A percentile compares a stretch with the other conserved stretches of the same genome.
Conservation (phyloP, 1,284 basidiomycete species). For the Baeospora myosura region DNA sequence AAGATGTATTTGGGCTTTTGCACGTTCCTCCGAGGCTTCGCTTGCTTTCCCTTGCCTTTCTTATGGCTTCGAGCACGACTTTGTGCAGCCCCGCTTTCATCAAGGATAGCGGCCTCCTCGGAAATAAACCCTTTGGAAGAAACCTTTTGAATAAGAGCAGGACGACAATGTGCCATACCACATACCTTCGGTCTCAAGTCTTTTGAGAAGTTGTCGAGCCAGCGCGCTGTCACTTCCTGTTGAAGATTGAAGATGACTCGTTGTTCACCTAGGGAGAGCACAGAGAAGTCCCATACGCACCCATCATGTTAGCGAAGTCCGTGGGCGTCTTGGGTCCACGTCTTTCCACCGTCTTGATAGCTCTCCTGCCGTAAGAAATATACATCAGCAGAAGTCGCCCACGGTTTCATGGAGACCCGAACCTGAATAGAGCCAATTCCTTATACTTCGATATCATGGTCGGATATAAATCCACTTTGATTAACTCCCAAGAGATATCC, state of each 20-base stretch:
- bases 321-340: conserved; percentile 33
- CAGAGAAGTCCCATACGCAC: no score
- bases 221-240: conserved; percentile 49
- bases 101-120: conserved; percentile 38
- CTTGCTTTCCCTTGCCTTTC: conserved; percentile 35
- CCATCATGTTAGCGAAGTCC: conserved; percentile 53
- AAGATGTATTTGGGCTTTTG: conserved; percentile 55
- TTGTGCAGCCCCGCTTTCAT: conserved; percentile 43
- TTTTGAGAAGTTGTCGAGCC: conserved; percentile 55
- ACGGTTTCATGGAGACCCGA: conserved; percentile 11
- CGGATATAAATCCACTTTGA: conserved; percentile 49
- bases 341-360: conserved; percentile 63
- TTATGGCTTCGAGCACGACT: conserved; percentile 34
- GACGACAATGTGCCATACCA: not conserved
- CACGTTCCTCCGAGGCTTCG: conserved; percentile 42
- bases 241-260: conserved; percentile 3
- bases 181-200: conserved; percentile 65
- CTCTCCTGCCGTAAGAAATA: conserved; percentile 39
- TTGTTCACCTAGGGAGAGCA: not conserved
- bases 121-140: conserved; percentile 62
- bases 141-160: not conserved
- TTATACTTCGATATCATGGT: conserved; percentile 56
- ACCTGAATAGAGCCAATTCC: conserved; percentile 67
- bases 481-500: conserved; percentile 62
- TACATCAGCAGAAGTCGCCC: conserved; percentile 3